Conservation (phyloP, 164 flowering plant species). For the Cinnamomum micranthum region DNA sequence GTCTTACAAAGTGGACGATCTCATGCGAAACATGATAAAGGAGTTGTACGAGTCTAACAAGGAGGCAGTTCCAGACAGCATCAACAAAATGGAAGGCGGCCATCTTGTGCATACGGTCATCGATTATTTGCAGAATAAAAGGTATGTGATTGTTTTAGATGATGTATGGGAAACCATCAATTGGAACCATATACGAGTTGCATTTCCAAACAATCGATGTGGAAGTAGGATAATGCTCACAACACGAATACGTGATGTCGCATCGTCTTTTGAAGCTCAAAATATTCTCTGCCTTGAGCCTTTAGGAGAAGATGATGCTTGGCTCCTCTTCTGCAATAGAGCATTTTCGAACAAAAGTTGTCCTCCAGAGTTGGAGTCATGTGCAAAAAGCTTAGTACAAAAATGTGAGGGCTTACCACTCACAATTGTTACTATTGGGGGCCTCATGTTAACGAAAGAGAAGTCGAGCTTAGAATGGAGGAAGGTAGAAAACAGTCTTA, state of each 20-base stretch:
- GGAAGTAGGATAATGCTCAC: slow-evolving; percentile 38
- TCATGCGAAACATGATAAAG: slow-evolving; percentile 4
- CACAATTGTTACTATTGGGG: slow-evolving; percentile 45
- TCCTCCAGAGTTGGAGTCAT: slow-evolving; percentile 19
- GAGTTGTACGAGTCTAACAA: neutral
- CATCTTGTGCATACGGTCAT: neutral
- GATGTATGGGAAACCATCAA: slow-evolving; percentile 29
- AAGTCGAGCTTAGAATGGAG: slow-evolving; percentile 31
- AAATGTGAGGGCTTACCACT: slow-evolving; percentile 52
- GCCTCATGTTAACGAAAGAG: slow-evolving; percentile 33
- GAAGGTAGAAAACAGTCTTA: too few relatives aligned
- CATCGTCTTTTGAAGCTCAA: neutral
- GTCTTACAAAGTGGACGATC: slow-evolving; percentile 1
- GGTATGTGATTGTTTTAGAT: slow-evolving; percentile 32
- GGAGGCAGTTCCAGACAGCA: too few relatives aligned
- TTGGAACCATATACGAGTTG: slow-evolving; percentile 23
- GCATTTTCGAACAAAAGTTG: slow-evolving; percentile 36
- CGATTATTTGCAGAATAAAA: neutral
- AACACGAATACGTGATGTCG: slow-evolving; percentile 16
- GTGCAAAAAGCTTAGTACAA: slow-evolving; percentile 36
- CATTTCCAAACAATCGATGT: slow-evolving; percentile 19
- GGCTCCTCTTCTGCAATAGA: slow-evolving; percentile 35
- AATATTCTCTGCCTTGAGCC: neutral
- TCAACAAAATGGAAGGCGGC: too few relatives aligned
- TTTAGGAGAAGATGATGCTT: slow-evolving; percentile 17